A percentile compares a stretch with the other conserved stretches of the same genome.
These are phyloP conservation scores for Saturnispora gosingensis DNA, from an alignment of 805 yeast species.

Conservation along the genomic window DNA sequence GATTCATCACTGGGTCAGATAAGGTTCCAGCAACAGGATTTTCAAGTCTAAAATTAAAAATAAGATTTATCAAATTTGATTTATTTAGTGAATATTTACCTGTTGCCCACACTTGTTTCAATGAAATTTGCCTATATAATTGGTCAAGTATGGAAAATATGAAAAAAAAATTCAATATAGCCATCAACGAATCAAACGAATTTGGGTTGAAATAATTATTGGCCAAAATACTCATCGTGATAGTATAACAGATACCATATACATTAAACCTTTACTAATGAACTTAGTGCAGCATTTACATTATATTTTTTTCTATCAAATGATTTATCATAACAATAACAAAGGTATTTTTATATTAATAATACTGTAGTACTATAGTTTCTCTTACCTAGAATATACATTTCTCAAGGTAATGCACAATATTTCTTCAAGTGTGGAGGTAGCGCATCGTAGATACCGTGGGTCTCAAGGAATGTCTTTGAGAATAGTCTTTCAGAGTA, in stretches of 20 bases:
- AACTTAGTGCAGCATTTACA: neutral
- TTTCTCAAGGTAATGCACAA: constrained; percentile 35
- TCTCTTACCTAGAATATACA: neutral
- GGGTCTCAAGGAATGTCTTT: constrained; percentile 63
- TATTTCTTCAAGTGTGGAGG: constrained; percentile 69
- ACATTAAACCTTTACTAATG: neutral
- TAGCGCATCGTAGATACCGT: constrained; percentile 53
- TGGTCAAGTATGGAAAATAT: constrained; percentile 52
- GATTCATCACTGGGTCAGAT: constrained; percentile 85
- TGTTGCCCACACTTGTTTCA: constrained; percentile 89
- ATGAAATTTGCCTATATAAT: constrained; percentile 70
- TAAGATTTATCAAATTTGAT: constrained; percentile 35
- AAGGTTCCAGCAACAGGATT: constrained; percentile 90
- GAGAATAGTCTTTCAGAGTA: constrained; percentile 78
- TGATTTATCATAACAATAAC: neutral
- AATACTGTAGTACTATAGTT: neutral
- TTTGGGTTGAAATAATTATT: constrained; percentile 42
- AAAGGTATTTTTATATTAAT: neutral
- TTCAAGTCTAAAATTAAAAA: constrained; percentile 60
- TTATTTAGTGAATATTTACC: constrained; percentile 50
- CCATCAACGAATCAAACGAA: constrained; percentile 75
- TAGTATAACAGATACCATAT: neutral
- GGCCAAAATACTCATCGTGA: neutral
- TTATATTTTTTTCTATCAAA: neutral
- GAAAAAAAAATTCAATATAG: constrained; percentile 47